Base-by-base conservation (phyloP, 73 alveolate species). In the Tetrahymena borealis region DNA sequence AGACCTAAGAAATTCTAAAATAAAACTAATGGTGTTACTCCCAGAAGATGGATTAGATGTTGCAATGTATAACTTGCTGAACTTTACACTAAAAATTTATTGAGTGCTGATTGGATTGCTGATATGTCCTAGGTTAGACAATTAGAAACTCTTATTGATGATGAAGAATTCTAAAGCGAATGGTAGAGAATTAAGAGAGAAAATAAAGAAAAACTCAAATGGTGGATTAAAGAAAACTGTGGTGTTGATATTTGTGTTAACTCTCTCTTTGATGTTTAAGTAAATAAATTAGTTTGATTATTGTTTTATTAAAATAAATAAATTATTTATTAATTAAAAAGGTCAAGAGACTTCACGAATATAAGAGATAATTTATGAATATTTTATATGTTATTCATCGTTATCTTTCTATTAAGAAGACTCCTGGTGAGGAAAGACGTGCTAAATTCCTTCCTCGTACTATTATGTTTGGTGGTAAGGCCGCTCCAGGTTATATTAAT, bases 41-140 rank as follows among this genome's bases (percentile, higher is more conserved):
- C 99, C 7, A 93, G 99, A 38, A 97, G 99, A 93, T 99, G 99
- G 99, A 95, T 99, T 32, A 99, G 99, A 95, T 98, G 99, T 92
- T 98, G 99, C 85, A 98, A 98, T 96, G 99, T 99, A 1, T 98
- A 96, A 36, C 98, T 99, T 37, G 93, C 98, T 79, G 95, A 93
- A 4, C 94, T 99, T 78, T 98, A 97, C 94, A 96, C 99, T 42
- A 97, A 97, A 60, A 90, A 94, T 32, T 91, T 97, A 37, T 97
- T 94, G 31, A 97, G 96, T 20, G 98, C 91, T 32, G 38, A 96
- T 33, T 97, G 99, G 99, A 94, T 98, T 91, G 95, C 98, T 36
- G 97, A 95, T 85, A 85, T 96, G 42, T 93, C 90, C 38, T 39
- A 91, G 60, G 90, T 97, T 16, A 92, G 94, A 43, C 94, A 94